phyloP scores from a whole-genome alignment of 768 basidiomycete genomes.

The Kondoa subrosea region DNA sequence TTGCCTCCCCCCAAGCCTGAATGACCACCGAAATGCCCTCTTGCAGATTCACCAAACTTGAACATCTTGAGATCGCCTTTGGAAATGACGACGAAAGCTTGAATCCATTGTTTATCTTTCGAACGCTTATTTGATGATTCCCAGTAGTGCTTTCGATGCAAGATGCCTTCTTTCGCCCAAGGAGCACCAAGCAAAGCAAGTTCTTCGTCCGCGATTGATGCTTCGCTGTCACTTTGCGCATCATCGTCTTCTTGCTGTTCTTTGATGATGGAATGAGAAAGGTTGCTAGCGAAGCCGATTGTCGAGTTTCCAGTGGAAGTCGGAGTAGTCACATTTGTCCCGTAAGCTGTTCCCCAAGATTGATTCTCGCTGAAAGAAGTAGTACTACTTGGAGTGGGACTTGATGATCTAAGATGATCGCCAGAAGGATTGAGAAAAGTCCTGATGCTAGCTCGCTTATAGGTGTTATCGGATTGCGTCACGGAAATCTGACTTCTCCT shows the following conservation, averaged over 20 bases:
- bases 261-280: conserved; percentile 88
- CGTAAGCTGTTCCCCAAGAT: conserved; percentile 16
- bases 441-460: conserved; percentile 83
- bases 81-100: conserved; percentile 89
- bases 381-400: conserved; percentile 84
- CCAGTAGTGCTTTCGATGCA: conserved; percentile 88
- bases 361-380: conserved; percentile 58
- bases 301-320: conserved; percentile 35
- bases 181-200: conserved; percentile 86
- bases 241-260: conserved; percentile 82
- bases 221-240: conserved; percentile 43
- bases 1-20: conserved; percentile 76
- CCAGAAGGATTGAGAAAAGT: conserved; percentile 61
- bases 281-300: conserved; percentile 89
- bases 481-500: conserved; percentile 37
- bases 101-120: conserved; percentile 77
- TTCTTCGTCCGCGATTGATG: conserved; percentile 58
- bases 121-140: conserved; percentile 66
- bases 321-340: conserved; percentile 12
- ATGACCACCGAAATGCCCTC: conserved; percentile 29
- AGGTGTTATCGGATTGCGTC: conserved; percentile 46
- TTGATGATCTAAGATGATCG: conserved; percentile 63
- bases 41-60: conserved; percentile 49
- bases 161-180: conserved; percentile 97
- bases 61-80: conserved; percentile 93